phyloP scores from a whole-genome alignment of 371 early-diverging fungal genomes.

The Choanephora cucurbitarum region DNA sequence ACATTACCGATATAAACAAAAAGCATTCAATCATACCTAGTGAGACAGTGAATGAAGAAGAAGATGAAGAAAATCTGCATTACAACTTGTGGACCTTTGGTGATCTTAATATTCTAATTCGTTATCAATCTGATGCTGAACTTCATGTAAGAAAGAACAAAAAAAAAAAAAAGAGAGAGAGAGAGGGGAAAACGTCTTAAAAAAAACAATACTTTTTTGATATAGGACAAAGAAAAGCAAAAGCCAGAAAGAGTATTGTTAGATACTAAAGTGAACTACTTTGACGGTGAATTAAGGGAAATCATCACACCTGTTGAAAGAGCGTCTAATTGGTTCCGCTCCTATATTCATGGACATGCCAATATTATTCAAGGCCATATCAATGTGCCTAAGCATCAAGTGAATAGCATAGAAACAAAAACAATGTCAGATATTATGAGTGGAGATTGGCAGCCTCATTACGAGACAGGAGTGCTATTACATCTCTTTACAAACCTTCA shows the following conservation, averaged over 20 bases:
- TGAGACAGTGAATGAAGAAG: too few relatives aligned
- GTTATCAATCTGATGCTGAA: slow-evolving; percentile 24
- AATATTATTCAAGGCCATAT: slow-evolving; percentile 20
- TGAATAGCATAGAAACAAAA: slow-evolving; percentile 20
- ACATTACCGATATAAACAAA: neutral
- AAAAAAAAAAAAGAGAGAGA: neutral
- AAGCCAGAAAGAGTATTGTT: slow-evolving; percentile 7
- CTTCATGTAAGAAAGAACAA: slow-evolving; percentile 1
- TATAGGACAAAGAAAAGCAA: slow-evolving; percentile 4
- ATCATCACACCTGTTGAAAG: slow-evolving; percentile 19
- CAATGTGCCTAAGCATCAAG: slow-evolving; percentile 17
- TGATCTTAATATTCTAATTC: slow-evolving; percentile 21
- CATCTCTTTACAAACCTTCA: slow-evolving; percentile 11
- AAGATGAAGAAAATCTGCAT: slow-evolving; percentile 21
- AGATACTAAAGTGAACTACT: slow-evolving; percentile 24
- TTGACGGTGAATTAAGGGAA: slow-evolving; percentile 15
- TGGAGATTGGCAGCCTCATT: slow-evolving; percentile 21
- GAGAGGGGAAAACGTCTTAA: too few relatives aligned
- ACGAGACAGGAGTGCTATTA: slow-evolving; percentile 19
- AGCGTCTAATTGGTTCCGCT: slow-evolving; percentile 24
- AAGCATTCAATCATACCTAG: too few relatives aligned
- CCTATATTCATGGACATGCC: slow-evolving; percentile 30
- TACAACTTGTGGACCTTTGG: slow-evolving; percentile 32
- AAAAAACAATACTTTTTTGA: neutral
- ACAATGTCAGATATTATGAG: slow-evolving; percentile 33